Base-by-base conservation (phyloP, 2,329 filamentous ascomycete genomes). In the Aspergillus caelatus region DNA sequence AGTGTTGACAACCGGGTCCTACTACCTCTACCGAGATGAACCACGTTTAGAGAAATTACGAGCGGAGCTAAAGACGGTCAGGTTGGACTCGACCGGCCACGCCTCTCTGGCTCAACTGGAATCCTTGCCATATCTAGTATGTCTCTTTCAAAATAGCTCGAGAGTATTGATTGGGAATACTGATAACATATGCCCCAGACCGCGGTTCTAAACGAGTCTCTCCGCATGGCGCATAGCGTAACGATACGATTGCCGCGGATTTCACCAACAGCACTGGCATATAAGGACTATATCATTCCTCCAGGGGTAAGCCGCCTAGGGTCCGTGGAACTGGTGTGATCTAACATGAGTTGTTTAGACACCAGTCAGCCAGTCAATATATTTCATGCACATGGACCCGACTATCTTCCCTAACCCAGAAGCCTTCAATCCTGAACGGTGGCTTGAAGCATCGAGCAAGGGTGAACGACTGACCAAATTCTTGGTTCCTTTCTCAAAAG, bases 401-500 rank as follows among this genome's bases (percentile, higher is more conserved):
- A 58, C 52, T 0, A 65, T 78, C 41, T 78, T 78, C 57, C 74
- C 76, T 0, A 41, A 73, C 4, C 67, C 75, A 0, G 52, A 68
- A 0, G 56, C 50, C 1, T 78, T 77, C 69, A 60, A 66, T 3
- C 77, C 77, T 5, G 75, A 77, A 26, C 68, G 77, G 55, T 78
- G 75, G 71, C 65, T 65, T 10, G 21, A 75, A 10, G 65, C 69
- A 57, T 59, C 72, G 7, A 67, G 70, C n/a, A 65, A 67, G 16
- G 74, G 74, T 2, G 61, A 72, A 11, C 70, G 74, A 2, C 68
- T 77, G n/a, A 65, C 72, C 30, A 68, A 67, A 28, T 77, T 74
- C 57, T 61, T 79, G 8, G 70, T 78, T 10, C 64, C 73, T 0
- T 80, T 81, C 61, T 69, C 70, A 30, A 71, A 69, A 41, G 81